These are phyloP conservation scores for Lepidopterella palustris DNA, from an alignment of 495 filamentous ascomycete genomes.

Conservation along the genomic window DNA sequence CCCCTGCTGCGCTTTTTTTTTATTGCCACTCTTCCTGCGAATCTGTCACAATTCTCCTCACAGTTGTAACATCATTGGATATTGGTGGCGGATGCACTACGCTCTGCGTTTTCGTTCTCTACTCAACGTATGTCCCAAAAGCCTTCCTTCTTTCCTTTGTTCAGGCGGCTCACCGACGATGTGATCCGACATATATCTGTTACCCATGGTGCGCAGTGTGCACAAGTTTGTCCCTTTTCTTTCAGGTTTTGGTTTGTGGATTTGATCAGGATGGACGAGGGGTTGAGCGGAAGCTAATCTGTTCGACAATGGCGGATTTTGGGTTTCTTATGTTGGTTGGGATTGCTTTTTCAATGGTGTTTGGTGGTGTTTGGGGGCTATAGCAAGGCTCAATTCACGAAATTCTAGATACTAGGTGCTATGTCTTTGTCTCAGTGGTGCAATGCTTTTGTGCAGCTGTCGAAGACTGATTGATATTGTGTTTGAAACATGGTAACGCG, in stretches of 20 bases:
- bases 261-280: neutral
- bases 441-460: neutral
- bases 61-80: slow-evolving; percentile 3
- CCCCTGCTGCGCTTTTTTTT: neutral
- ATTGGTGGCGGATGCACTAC: neutral
- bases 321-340: neutral
- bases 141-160: no score
- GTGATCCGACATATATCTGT: no score
- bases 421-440: neutral
- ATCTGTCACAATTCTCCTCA: neutral
- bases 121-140: no score
- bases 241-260: neutral
- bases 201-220: no score
- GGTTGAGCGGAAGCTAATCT: neutral
- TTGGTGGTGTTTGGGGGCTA: no score
- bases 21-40: neutral
- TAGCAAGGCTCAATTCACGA: neutral
- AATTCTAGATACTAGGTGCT: neutral
- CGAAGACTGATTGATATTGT: neutral
- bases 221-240: no score
- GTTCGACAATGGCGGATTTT: neutral
- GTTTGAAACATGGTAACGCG: neutral
- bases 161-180: no score
- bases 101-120: neutral
- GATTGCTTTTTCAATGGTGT: neutral